Evolutionary conservation across 768 basidiomycete species (phyloP), one percentile per base, ranked within the genome.

Genomic region (Lentinula aciculospora): DNA sequence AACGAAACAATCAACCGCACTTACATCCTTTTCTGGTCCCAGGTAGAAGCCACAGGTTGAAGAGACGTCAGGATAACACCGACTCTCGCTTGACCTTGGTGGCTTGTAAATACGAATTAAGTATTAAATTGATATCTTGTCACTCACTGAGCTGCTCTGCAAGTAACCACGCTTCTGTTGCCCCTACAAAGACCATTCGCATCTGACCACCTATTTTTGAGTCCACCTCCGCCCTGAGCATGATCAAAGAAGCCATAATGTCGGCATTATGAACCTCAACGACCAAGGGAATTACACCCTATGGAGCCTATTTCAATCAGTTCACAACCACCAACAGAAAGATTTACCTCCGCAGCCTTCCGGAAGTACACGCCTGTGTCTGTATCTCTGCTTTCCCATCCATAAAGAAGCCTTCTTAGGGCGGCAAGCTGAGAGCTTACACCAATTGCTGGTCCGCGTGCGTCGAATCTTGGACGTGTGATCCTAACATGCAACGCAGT

Each of bases 1-100:
- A 44, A 51, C 17, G 10, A 13, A 58, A 21, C 3, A n/a, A 21
- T 6, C 45, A 28, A 32, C 8, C 8, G 39, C 15, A 68, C 83
- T 62, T 59, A 88, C 86, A 86, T 81, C 64, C 88, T 75, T 34
- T 73, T 78, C 62, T 79, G 72, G 64, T 93, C 87, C 94, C 94
- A 97, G 7, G 72, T 68, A 36, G 69, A 65, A 4, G 94, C 91
- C 75, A 82, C 89, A 17, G 89, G 82, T 55, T 89, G 76, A 4
- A 81, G 71, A 12, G 89, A 76, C 32, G 69, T 75, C 48, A 82
- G 64, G 53, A 83, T 80, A 17, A 83, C 78, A 4, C 80, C 81
- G 42, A 83, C 75, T 44, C 68, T 67, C 1, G 77, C 76, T 27
- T 72, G 66, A 5, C 75, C 89, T 82, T 56, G 36, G 57, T 21